These are phyloP conservation scores for Juncus effusus DNA, from an alignment of 176 grass and related monocot genomes.

Conservation along the genomic window DNA sequence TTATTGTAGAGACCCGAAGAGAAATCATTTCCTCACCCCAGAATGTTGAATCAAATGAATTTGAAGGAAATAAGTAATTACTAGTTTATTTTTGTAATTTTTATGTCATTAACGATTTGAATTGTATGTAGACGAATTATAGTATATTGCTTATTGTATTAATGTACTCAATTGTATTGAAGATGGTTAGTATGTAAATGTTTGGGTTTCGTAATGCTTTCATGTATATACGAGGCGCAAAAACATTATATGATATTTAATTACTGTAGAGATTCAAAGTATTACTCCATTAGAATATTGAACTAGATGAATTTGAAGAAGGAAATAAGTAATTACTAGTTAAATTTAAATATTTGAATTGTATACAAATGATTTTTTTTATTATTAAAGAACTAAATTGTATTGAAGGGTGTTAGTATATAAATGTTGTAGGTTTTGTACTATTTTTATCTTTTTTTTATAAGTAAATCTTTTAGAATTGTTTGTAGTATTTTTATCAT, in stretches of 20 bases:
- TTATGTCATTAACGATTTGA: constrained; percentile 8
- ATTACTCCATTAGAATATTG: no score
- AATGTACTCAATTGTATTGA: neutral
- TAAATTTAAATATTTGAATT: neutral
- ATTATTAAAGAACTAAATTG: neutral
- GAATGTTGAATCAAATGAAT: constrained; percentile 33
- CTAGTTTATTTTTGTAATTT: constrained; percentile 20
- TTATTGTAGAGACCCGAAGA: constrained; percentile 51
- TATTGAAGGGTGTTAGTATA: neutral
- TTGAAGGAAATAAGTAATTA: neutral
- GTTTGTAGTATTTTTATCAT: neutral
- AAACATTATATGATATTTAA: no score
- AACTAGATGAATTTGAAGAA: no score
- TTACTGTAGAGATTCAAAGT: no score
- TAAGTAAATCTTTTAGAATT: neutral
- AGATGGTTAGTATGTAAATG: neutral
- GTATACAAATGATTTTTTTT: no score
- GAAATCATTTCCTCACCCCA: constrained; percentile 42
- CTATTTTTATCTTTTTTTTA: neutral
- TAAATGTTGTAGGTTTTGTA: neutral
- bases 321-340: neutral
- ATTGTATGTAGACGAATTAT: constrained; percentile 19
- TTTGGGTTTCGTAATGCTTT: neutral
- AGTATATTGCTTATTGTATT: constrained; percentile 17
- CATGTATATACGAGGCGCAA: neutral